Base-by-base conservation (phyloP, 306 rosid species). In the Trifolium subterraneum region DNA sequence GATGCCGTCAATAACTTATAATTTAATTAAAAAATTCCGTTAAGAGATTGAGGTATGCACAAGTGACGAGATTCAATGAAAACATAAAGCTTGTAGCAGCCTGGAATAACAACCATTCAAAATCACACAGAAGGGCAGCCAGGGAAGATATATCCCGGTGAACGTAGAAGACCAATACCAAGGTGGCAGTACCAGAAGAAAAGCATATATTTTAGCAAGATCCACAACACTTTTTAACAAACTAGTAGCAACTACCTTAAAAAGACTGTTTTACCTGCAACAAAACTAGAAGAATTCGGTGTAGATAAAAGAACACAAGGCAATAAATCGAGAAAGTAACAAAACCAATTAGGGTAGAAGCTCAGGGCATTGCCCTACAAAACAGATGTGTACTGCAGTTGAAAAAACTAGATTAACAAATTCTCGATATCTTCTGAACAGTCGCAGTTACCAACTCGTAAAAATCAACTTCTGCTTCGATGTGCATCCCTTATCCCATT, bases 101-200 rank as follows among this genome's bases (percentile, higher is more conserved):
- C 88, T 81, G 86, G 86, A 90, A 85, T 84, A 84, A 81, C 87
- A 87, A 86, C 85, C 81, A 79, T 83, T 81, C 88, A 82, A 74
- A 88, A 87, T 83, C 92, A 83, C 89, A 81, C 35, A 84, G 85
- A 84, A 48, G 92, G 85, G 88, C 72, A 85, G 86, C 66, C 84
- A 78, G 80, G 89, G 76, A 82, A 73, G 88, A 88, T 83, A 79
- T 86, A 78, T 87, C 87, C 81, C 82, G 76, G 79, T 11, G 4
- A 35, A 63, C 25, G 25, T 95, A 88, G 91, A 86, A 81, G 87
- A 87, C 88, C 75, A 83, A 83, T 84, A 88, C 75, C 90, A 88
- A 87, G 71, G 91, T 73, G 73, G 92, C 89, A 81, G 91, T 76
- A 92, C 85, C 93, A 89, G 91, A 90, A 70, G 89, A 83, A 80